Percentiles rank a stretch among this genome's conserved stretches.
These are phyloP conservation scores for Ustilago nuda DNA, from an alignment of 1,284 basidiomycete genomes.

Conservation along the genomic window DNA sequence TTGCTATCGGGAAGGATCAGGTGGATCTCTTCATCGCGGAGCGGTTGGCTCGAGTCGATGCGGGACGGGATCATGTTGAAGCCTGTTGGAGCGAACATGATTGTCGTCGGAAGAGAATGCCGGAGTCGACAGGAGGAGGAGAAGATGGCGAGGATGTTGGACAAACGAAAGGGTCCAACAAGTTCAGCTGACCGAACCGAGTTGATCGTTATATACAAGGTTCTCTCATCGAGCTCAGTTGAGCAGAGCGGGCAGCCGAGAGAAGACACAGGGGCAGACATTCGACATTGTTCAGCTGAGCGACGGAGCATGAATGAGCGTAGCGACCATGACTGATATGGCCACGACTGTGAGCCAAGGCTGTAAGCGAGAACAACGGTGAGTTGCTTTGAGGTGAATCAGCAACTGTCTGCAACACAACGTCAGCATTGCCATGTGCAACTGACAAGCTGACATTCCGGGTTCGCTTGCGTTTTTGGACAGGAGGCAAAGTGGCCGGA, in stretches of 20 bases:
- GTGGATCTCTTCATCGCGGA: slow-evolving; percentile 15
- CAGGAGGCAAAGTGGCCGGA: neutral
- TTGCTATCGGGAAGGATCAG: slow-evolving; percentile 11
- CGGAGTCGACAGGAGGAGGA: neutral
- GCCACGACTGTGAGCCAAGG: neutral
- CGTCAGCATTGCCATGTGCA: neutral
- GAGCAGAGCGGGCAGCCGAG: neutral
- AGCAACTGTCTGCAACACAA: neutral
- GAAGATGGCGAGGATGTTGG: neutral
- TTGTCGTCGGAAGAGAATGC: neutral
- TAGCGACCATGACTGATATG: neutral
- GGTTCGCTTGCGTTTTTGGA: neutral
- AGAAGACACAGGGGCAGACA: no score
- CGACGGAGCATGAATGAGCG: neutral
- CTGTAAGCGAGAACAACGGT: neutral
- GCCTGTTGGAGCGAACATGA: slow-evolving; percentile 16
- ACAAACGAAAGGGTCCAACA: neutral
- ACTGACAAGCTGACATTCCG: no score
- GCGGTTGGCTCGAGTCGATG: slow-evolving; percentile 7
- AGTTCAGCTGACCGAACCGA: neutral
- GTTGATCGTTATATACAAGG: neutral
- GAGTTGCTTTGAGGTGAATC: neutral
- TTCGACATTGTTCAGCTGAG: neutral
- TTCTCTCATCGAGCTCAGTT: neutral
- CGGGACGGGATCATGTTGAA: slow-evolving; percentile 18